phyloP scores from a whole-genome alignment of 2,329 filamentous ascomycete species.

The Claviceps paspali region DNA sequence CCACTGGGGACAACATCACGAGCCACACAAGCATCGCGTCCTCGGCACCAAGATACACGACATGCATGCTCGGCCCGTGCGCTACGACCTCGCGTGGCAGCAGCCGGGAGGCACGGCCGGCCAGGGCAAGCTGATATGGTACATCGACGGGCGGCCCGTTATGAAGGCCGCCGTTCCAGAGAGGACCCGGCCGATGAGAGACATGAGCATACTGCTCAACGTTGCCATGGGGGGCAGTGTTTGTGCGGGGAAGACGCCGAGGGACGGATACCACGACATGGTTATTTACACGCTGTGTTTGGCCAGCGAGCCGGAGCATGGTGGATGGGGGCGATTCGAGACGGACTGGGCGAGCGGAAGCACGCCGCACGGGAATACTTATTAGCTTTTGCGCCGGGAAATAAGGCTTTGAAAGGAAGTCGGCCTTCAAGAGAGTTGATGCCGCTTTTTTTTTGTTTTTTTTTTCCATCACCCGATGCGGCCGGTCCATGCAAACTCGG shows the following conservation, averaged over 20 bases:
- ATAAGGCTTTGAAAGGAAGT: no score
- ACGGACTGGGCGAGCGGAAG: slow-evolving; percentile 26
- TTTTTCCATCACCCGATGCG: no score
- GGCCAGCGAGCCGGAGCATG: slow-evolving; percentile 32
- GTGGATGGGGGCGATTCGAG: slow-evolving; percentile 40
- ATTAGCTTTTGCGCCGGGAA: slow-evolving; percentile 6
- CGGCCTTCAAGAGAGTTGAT: no score
- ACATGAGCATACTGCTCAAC: slow-evolving; percentile 41
- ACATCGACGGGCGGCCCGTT: slow-evolving; percentile 39
- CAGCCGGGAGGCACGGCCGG: slow-evolving; percentile 26
- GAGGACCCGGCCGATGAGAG: slow-evolving; percentile 37
- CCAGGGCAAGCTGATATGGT: slow-evolving; percentile 39
- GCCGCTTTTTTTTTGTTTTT: no score
- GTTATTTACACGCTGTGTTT: slow-evolving; percentile 36
- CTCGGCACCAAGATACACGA: slow-evolving; percentile 33
- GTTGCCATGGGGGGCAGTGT: slow-evolving; percentile 49
- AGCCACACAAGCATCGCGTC: slow-evolving; percentile 41
- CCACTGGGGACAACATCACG: slow-evolving; percentile 42
- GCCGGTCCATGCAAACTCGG: no score
- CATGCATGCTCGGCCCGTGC: slow-evolving; percentile 30
- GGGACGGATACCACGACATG: slow-evolving; percentile 40
- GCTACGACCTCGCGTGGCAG: slow-evolving; percentile 42
- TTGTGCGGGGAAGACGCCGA: slow-evolving; percentile 33
- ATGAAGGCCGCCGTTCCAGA: slow-evolving; percentile 40
- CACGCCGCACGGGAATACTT: slow-evolving; percentile 17